Conservation (phyloP, 1,284 basidiomycete genomes). For the Cryptococcus sp. region DNA sequence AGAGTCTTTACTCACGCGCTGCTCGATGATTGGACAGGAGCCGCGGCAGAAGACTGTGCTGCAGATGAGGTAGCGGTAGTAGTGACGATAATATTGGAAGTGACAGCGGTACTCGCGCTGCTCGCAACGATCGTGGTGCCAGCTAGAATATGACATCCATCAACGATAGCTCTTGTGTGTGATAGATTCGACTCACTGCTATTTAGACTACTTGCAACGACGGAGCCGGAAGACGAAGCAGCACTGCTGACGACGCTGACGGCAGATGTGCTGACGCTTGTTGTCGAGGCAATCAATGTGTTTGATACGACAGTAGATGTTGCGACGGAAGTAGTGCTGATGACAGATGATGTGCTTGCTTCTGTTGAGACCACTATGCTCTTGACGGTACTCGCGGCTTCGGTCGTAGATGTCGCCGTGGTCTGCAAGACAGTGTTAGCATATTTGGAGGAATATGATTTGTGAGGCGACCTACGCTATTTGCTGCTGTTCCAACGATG, state of each 20-base stretch:
- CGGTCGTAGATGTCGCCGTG: no score
- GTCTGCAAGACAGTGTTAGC: no score
- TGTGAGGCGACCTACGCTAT: no score
- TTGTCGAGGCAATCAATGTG: neutral
- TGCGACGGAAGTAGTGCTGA: neutral
- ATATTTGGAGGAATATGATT: no score
- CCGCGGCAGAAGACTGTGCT: neutral
- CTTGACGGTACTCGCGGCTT: no score
- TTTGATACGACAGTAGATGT: neutral
- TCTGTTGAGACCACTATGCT: neutral
- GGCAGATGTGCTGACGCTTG: neutral
- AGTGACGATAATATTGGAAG: constrained; percentile 5
- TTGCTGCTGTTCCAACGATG: no score
- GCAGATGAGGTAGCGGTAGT: constrained; percentile 1
- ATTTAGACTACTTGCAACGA: neutral
- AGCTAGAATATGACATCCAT: neutral
- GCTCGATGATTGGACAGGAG: constrained; percentile 2
- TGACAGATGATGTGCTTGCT: neutral
- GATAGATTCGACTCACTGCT: neutral
- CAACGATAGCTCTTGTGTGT: neutral
- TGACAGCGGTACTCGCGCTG: neutral
- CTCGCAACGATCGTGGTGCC: neutral
- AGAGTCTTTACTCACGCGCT: constrained; percentile 2
- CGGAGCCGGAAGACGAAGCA: neutral
- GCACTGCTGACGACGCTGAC: neutral